Evolutionary conservation across 352 stramenopile genomes (phyloP), one percentile per base, ranked within the genome.

Genomic region (Sclerospora graminicola): DNA sequence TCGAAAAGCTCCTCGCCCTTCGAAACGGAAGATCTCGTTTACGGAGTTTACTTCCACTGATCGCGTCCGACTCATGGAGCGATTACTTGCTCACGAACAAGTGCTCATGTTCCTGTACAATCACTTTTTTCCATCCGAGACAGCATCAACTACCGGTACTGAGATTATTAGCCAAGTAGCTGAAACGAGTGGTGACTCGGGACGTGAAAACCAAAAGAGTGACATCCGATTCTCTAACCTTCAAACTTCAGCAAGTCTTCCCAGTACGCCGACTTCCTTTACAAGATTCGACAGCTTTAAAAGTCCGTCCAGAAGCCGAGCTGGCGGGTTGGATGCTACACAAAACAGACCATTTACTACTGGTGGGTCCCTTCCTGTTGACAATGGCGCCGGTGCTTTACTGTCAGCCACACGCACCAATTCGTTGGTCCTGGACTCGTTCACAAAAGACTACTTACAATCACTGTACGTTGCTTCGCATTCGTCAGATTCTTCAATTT

Each of bases 51-150:
- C 73, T 0, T 31, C 69, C 0, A 52, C 58, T 2, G 79, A 91
- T 16, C 77, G 80, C 8, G 62, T 87, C 2, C 72, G 72, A 1
- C 45, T 94, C 10, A 86, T 94, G 18, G 69, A 89, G 47, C 60
- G 72, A 1, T 61, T 94, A 10, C 41, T 94, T 26, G 66, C 78
- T 2, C 75, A 92, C 21, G 79, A 92, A 29, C 70, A 89, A 58
- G 78, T 92, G 27, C 51, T 94, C 13, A 70, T 0, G n/a, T 66
- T 86, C 24, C 35, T 94, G 24, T 86, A 91, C 36, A 71, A 65
- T 24, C 67, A 87, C 2, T 31, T 90, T n/a, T 90, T 94, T 38
- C 75, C 74, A 8, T 54, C 69, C 1, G 56, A 65, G 9, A 40
- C 46, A 5, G 27, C 51, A 13, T 14, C 41, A 35, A 24, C 30